These are phyloP conservation scores for Colletotrichum costaricense DNA, from an alignment of 2,329 filamentous ascomycete genomes.

Conservation along the genomic window DNA sequence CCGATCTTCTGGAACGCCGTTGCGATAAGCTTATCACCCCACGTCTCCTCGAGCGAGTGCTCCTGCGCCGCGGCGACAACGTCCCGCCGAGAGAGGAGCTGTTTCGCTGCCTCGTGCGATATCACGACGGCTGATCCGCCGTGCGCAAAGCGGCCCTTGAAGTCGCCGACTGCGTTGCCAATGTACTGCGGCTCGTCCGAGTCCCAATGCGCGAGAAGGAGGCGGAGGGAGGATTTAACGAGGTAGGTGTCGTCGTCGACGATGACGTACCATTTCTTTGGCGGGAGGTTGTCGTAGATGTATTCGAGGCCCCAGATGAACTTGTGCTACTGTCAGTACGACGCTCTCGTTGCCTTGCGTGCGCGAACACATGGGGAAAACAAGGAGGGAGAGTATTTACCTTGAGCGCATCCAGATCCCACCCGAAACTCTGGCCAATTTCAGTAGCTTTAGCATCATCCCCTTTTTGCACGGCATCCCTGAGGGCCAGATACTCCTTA, in stretches of 20 bases:
- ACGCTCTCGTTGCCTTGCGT: not conserved
- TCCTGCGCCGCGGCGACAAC: conserved; percentile 57
- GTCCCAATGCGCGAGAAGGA: conserved; percentile 62
- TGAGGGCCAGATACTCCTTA: conserved; percentile 53
- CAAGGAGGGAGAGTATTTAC: conserved; percentile 41
- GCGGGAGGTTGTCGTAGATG: conserved; percentile 59
- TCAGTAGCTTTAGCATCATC: conserved; percentile 50
- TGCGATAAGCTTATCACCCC: conserved; percentile 66
- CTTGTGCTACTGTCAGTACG: conserved; percentile 43
- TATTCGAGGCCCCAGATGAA: conserved; percentile 67
- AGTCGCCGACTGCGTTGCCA: conserved; percentile 68
- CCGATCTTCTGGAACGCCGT: conserved; percentile 64
- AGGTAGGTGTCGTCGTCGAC: conserved; percentile 69
- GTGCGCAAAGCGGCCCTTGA: conserved; percentile 65
- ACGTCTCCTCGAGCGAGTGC: conserved; percentile 62
- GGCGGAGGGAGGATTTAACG: conserved; percentile 58
- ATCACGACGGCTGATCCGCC: conserved; percentile 66
- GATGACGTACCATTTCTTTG: conserved; percentile 70
- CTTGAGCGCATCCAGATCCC: conserved; percentile 64
- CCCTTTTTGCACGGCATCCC: conserved; percentile 49
- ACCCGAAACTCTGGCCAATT: conserved; percentile 54
- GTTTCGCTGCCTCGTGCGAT: conserved; percentile 61
- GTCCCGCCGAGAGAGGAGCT: conserved; percentile 55
- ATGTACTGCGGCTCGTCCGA: conserved; percentile 59
- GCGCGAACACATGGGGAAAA: not conserved